phyloP scores from a whole-genome alignment of 805 yeast species.

The baker's yeast (Saccharomyces cerevisiae) region DNA sequence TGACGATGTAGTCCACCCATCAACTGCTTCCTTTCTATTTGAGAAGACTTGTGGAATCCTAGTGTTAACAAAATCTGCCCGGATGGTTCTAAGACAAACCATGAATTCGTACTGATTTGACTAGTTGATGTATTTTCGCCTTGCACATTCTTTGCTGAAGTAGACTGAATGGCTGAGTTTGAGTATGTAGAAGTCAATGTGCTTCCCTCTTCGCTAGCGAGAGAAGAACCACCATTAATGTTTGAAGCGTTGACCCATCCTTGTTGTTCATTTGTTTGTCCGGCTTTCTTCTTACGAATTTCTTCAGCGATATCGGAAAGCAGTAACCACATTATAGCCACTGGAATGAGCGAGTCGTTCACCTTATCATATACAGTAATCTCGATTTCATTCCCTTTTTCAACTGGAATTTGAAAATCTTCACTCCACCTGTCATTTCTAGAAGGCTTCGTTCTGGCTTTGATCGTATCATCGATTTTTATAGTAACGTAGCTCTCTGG shows the following conservation, averaged over 20 bases:
- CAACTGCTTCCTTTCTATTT: constrained; percentile 37
- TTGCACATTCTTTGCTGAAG: not conserved
- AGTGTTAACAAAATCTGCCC: constrained; percentile 78
- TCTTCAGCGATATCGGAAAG: constrained; percentile 91
- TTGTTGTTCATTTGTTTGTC: constrained; percentile 54
- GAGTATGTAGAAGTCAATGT: constrained; percentile 8
- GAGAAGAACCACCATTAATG: constrained; percentile 25
- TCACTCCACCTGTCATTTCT: constrained; percentile 78
- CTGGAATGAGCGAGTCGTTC: constrained; percentile 65
- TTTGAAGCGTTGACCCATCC: constrained; percentile 87
- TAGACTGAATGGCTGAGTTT: constrained; percentile 1
- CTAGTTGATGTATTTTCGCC: not conserved
- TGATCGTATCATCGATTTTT: constrained; percentile 82
- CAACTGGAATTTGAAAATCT: constrained; percentile 70
- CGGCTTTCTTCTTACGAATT: constrained; percentile 80
- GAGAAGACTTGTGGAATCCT: constrained; percentile 65
- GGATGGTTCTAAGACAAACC: constrained; percentile 90
- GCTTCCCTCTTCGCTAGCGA: constrained; percentile 11
- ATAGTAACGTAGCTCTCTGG: constrained; percentile 73
- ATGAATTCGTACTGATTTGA: constrained; percentile 50
- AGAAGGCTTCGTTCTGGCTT: constrained; percentile 65
- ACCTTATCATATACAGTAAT: constrained; percentile 75
- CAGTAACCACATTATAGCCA: constrained; percentile 86
- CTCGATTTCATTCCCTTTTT: constrained; percentile 87
- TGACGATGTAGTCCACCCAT: constrained; percentile 81